These are phyloP conservation scores for Pisolithus tinctorius DNA, from an alignment of 768 basidiomycete genomes.

Conservation along the genomic window DNA sequence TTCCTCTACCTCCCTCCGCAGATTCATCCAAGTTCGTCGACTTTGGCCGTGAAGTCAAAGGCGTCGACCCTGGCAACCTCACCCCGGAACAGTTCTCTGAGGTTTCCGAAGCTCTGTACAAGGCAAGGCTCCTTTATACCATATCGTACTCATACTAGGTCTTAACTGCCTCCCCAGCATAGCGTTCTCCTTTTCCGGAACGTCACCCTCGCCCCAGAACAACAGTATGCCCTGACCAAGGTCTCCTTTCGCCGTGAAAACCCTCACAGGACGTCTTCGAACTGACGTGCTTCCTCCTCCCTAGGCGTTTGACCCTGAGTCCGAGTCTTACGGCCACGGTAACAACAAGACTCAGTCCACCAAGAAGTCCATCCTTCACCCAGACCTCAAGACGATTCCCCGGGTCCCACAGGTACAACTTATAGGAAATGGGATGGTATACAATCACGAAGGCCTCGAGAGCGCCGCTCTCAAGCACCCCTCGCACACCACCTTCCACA, in stretches of 20 bases:
- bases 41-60: conserved; percentile 75
- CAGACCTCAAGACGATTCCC: conserved; percentile 87
- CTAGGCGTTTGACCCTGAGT: conserved; percentile 69
- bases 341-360: conserved; percentile 78
- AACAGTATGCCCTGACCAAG: conserved; percentile 83
- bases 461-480: conserved; percentile 81
- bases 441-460: conserved; percentile 74
- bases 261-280: neutral
- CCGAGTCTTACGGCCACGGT: conserved; percentile 72
- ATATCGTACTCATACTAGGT: neutral
- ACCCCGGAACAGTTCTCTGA: conserved; percentile 56
- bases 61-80: conserved; percentile 60
- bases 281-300: conserved; percentile 3
- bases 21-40: conserved; percentile 58
- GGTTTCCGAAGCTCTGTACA: conserved; percentile 68
- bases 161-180: conserved; percentile 38
- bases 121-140: conserved; percentile 35
- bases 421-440: conserved; percentile 81
- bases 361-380: conserved; percentile 77
- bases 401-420: conserved; percentile 86
- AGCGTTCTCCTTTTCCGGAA: conserved; percentile 70
- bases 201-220: conserved; percentile 63
- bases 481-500: conserved; percentile 82
- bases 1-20: conserved; percentile 68
- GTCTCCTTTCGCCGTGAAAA: conserved; percentile 30